Base-by-base conservation (phyloP, 2,329 filamentous ascomycete species). In the Lasiodiplodia sp. region DNA sequence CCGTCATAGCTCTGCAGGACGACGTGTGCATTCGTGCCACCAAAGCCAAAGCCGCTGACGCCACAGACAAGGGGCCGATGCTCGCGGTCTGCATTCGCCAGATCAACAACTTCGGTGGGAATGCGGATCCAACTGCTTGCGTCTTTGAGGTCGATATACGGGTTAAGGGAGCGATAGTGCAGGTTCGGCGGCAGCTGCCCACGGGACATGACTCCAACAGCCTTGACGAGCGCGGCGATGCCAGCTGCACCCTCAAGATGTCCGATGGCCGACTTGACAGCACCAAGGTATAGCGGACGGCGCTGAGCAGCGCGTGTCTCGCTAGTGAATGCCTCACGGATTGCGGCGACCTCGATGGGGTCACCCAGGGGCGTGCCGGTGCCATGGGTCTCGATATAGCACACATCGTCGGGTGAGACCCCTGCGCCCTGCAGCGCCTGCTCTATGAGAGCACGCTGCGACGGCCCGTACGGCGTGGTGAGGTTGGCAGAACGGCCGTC, bases 401-500 rank as follows among this genome's bases (percentile, higher is more conserved):
- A 18, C 4, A n/a, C 73, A 0, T 65, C 38, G 6, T 21, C 34
- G 10, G 69, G 68, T 67, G 80, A 74, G 2, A 83, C 74, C 0
- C 78, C 78, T 4, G 78, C 78, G 28, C 70, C 73, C 21, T 68
- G 66, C 69, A 83, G 83, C 2, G 76, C 77, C 0, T 73, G 55
- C 8, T 72, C 70, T 23, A 82, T 81, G 21, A 83, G 68, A 0
- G 71, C 69, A 1, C 70, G 74, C 69, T 83, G 82, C 0, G 80
- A 75, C 1, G 70, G 68, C 1, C 74, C 67, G 31, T 73, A 78
- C 7, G 81, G 82, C 70, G 79, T 72, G 1, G 81, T 83, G 12
- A 85, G 77, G 2, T 81, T 80, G 1, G 72, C 69, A 0, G 76
- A 81, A 1, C 70, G 70, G 38, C 88, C 88, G 72, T 90, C 87